Evolutionary conservation across 192 early-diverging fungal species (phyloP).

Genomic region (Diversispora epigaea): DNA sequence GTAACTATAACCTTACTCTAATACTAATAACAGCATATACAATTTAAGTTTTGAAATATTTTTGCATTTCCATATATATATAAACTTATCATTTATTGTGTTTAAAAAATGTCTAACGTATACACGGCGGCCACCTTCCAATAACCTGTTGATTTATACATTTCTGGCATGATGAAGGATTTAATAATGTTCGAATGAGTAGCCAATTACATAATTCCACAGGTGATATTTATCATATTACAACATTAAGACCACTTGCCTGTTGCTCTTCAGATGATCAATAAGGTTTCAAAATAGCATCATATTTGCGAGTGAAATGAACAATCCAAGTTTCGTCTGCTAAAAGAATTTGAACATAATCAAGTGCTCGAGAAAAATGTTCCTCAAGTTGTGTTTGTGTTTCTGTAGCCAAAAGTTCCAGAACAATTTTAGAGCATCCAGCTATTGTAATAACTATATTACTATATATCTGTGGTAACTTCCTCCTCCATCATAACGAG

Average conservation of each 20-base stretch:
- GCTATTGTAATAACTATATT: slow-evolving; percentile 29
- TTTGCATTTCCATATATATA: too few species aligned
- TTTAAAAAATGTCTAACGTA: too few species aligned
- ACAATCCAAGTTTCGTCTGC: slow-evolving; percentile 28
- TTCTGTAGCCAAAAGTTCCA: slow-evolving; percentile 35
- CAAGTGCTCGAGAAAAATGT: slow-evolving; percentile 21
- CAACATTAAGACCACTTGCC: slow-evolving; percentile 19
- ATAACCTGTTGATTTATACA: neutral
- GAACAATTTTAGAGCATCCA: slow-evolving; percentile 5
- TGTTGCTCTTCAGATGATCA: slow-evolving; percentile 22
- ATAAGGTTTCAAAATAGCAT: slow-evolving; percentile 9
- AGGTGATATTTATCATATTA: slow-evolving; percentile 33
- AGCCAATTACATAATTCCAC: slow-evolving; percentile 11
- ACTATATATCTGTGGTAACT: slow-evolving; percentile 23
- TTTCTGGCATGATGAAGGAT: neutral
- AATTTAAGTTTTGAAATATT: too few species aligned
- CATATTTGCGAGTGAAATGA: slow-evolving; percentile 31
- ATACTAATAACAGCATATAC: too few species aligned
- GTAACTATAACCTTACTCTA: too few species aligned
- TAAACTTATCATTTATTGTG: too few species aligned
- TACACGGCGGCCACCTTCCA: too few species aligned
- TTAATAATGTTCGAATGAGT: slow-evolving; percentile 29
- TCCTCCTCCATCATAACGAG: slow-evolving; percentile 4
- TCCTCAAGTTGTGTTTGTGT: slow-evolving; percentile 22
- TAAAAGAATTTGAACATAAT: slow-evolving; percentile 15